Percentiles rank a stretch among this genome's conserved stretches.
These are phyloP conservation scores for Bocquillonia castaneifolia DNA, from an alignment of 441 rosid genomes.

Conservation along the genomic window DNA sequence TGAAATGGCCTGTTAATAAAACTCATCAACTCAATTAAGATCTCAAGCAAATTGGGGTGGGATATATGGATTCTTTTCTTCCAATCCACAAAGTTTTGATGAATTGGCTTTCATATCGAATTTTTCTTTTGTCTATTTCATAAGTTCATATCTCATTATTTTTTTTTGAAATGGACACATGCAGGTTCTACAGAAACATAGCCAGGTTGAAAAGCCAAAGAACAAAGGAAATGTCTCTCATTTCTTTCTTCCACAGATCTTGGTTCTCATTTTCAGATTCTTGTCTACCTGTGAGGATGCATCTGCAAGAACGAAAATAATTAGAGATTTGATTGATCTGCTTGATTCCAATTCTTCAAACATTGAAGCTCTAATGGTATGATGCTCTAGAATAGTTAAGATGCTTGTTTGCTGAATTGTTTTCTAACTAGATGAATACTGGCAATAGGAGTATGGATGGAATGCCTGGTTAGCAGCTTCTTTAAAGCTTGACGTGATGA, in stretches of 20 bases:
- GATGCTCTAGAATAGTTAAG: slow-evolving; percentile 20
- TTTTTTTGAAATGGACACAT: slow-evolving; percentile 15
- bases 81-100: no score
- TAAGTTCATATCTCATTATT: neutral
- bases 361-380: slow-evolving; percentile 94
- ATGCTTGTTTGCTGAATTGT: slow-evolving; percentile 12
- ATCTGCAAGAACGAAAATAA: slow-evolving; percentile 61
- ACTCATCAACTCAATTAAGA: no score
- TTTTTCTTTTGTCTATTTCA: neutral
- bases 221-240: slow-evolving; percentile 63
- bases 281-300: slow-evolving; percentile 64
- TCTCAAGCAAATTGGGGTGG: no score
- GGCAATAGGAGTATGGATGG: slow-evolving; percentile 88
- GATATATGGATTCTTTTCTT: no score
- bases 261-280: slow-evolving; percentile 72
- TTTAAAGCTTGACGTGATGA: slow-evolving; percentile 65
- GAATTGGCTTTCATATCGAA: no score
- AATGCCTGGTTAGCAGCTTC: slow-evolving; percentile 79
- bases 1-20: no score
- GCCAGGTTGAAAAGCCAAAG: slow-evolving; percentile 62
- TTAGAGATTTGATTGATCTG: slow-evolving; percentile 77
- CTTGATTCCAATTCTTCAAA: slow-evolving; percentile 91
- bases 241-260: slow-evolving; percentile 83
- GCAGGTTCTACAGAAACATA: slow-evolving; percentile 87
- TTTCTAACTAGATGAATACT: slow-evolving; percentile 29